phyloP scores from a whole-genome alignment of 352 stramenopile species.

The Globisporangium ultimum region DNA sequence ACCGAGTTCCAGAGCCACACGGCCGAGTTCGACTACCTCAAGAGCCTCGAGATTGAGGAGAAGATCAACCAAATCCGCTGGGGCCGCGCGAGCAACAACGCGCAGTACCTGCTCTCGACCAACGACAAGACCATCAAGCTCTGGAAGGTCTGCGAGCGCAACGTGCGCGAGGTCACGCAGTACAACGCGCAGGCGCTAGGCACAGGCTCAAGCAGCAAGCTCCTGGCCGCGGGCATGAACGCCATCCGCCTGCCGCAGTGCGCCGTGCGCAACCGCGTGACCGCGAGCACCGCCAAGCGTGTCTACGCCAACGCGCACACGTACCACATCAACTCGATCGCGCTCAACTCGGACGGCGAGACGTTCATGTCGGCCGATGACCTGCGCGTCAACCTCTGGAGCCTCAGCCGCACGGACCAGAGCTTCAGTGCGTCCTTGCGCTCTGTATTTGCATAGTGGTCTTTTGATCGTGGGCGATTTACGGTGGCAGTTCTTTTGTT shows the following conservation, averaged over 20 bases:
- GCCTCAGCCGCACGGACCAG: slow-evolving; percentile 85
- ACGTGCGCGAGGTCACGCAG: slow-evolving; percentile 70
- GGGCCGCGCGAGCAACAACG: slow-evolving; percentile 85
- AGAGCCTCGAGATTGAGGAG: slow-evolving; percentile 96
- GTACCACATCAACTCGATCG: slow-evolving; percentile 97
- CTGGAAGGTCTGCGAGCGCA: slow-evolving; percentile 90
- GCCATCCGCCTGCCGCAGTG: slow-evolving; percentile 60
- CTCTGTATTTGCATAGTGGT: not conserved
- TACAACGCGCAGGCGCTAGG: slow-evolving; percentile 51
- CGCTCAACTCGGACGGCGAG: slow-evolving; percentile 93
- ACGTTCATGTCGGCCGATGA: slow-evolving; percentile 96
- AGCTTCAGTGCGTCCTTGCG: slow-evolving; percentile 78
- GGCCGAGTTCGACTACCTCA: slow-evolving; percentile 97
- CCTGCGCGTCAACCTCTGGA: slow-evolving; percentile 96
- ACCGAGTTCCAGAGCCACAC: slow-evolving; percentile 96
- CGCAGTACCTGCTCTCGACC: slow-evolving; percentile 92
- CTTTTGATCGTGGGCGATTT: not conserved
- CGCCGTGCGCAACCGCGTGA: slow-evolving; percentile 51
- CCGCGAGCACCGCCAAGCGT: slow-evolving; percentile 75
- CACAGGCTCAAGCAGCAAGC: slow-evolving; percentile 5
- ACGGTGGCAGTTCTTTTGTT: not conserved
- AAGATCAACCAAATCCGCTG: slow-evolving; percentile 98
- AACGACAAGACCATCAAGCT: slow-evolving; percentile 99
- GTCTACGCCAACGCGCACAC: slow-evolving; percentile 94
- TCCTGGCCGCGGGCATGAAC: slow-evolving; percentile 16